Evolutionary conservation across 106 monocot genomes (phyloP), one percentile per base, ranked within the genome.

Genomic region (Platanthera guangdongensis): DNA sequence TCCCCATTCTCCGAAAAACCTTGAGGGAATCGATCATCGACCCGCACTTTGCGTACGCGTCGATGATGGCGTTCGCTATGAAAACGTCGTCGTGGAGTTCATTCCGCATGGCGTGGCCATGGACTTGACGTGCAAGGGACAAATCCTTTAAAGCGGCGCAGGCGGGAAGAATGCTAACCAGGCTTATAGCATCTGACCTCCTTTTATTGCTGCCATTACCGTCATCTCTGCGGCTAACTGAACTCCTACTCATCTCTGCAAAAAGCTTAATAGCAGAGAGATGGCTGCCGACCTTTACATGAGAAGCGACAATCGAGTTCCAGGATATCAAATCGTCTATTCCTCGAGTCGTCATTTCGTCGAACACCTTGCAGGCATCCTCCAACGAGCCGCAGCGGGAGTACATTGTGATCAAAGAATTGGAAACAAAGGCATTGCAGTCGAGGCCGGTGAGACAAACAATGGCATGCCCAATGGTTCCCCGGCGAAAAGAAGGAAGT

Each of bases 161-260:
- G 73, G 95, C 95, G 9, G 92, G 92, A 30, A 95, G 92, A 14
- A 95, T 65, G 69, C 84, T 95, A 15, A 92, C 92, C 71, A 95
- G 81, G 80, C 92, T 90, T 49, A 95, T 86, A 10, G 85, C 81
- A 75, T 95, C 92, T 12, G 90, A 83, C 70, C 81, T 76, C 45
- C 14, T 16, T 9, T 54, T 50, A 14, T 32, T 73, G 48, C 51
- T 15, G 55, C 60, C 45, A 39, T 39, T 1, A 39, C 39, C 2
- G 39, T 1, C 25, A 25, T 25, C 0, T 39, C 39, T 72, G 7
- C 80, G 39, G 47, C 32, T 57, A 2, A 18, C 47, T 39, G 60
- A 46, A 9, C 11, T 32, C 25, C 25, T 25, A 30, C 79, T 64
- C 90, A 92, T 92, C 80, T 74, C 47, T n/a, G 75, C 82, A 77